Conservation (phyloP, 768 basidiomycete species). For the Mycena floridula region DNA sequence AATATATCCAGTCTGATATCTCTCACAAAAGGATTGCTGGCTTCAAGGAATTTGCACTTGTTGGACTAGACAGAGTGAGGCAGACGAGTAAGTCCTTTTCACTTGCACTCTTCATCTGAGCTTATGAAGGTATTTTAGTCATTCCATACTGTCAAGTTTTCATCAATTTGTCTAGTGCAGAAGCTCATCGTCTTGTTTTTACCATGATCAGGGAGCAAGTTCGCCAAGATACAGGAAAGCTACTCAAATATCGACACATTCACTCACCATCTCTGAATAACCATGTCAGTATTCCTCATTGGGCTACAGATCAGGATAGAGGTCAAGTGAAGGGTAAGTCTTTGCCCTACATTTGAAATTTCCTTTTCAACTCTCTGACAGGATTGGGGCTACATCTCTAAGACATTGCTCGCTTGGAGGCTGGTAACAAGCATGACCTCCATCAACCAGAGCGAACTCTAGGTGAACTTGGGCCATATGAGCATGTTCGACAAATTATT, state of each 20-base stretch:
- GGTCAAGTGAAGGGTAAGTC: constrained; percentile 17
- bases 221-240: constrained; percentile 11
- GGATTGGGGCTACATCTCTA: no score
- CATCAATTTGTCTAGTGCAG: constrained; percentile 17
- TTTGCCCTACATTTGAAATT: neutral
- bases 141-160: constrained; percentile 15
- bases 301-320: constrained; percentile 19
- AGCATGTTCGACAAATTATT: constrained; percentile 17
- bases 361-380: neutral
- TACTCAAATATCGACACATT: constrained; percentile 16
- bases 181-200: constrained; percentile 13
- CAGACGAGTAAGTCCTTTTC: constrained; percentile 1
- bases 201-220: constrained; percentile 15
- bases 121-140: constrained; percentile 11
- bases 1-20: constrained; percentile 8
- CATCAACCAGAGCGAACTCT: constrained; percentile 5
- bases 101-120: neutral
- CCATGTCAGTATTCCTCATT: constrained; percentile 12
- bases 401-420: no score
- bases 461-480: constrained; percentile 15
- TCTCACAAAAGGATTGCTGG: constrained; percentile 7
- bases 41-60: constrained; percentile 7
- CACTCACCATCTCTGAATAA: constrained; percentile 4
- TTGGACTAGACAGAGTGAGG: neutral
- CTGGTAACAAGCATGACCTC: no score